Percentiles rank a stretch among this genome's conserved stretches.
phyloP scores from a whole-genome alignment of 257 asterid species.

The Paulownia fortunei region DNA sequence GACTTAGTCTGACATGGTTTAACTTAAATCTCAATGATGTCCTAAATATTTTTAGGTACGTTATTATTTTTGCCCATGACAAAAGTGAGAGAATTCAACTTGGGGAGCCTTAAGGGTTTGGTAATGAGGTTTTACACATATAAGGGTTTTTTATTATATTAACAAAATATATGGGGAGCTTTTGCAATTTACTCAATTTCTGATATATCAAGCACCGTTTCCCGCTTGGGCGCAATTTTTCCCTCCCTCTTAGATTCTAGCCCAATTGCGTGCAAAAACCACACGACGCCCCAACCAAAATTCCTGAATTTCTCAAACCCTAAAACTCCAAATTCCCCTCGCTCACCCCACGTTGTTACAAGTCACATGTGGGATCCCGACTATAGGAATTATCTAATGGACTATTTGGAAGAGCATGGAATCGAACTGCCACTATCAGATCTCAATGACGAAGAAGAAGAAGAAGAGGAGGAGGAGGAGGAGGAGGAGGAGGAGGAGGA shows the following conservation, averaged over 20 bases:
- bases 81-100: no score
- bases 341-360: no score
- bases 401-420: not conserved
- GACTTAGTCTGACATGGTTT: no score
- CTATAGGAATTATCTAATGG: not conserved
- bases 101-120: no score
- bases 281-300: not conserved
- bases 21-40: no score
- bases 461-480: conserved; percentile 26
- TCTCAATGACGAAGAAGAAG: conserved; percentile 24
- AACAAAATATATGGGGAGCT: not conserved
- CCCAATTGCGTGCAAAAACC: not conserved
- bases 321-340: conserved; percentile 7
- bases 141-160: not conserved
- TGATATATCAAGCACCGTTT: not conserved
- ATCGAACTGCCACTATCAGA: not conserved
- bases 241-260: not conserved
- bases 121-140: no score
- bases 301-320: conserved; percentile 27
- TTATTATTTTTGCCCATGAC: no score
- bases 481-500: conserved; percentile 37
- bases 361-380: conserved; percentile 29
- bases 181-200: not conserved
- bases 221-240: conserved; percentile 8
- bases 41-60: no score